A percentile compares a stretch with the other conserved stretches of the same genome.
phyloP scores from a whole-genome alignment of 2,329 filamentous ascomycete species.

The Myriangium duriaei region DNA sequence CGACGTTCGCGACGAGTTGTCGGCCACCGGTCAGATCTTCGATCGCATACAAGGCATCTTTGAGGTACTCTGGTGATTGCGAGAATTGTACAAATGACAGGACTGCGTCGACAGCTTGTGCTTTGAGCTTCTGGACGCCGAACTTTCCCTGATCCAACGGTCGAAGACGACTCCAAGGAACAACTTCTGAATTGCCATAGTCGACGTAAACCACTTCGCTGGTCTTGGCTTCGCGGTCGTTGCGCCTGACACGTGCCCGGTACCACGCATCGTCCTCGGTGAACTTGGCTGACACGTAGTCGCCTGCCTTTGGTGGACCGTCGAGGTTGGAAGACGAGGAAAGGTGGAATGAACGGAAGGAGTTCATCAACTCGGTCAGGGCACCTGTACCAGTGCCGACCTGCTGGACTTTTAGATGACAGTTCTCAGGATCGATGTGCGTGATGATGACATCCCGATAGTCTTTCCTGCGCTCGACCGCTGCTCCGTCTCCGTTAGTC shows the following conservation, averaged over 20 bases:
- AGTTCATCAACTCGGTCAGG: slow-evolving; percentile 75
- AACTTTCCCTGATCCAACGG: slow-evolving; percentile 72
- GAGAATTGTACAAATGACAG: slow-evolving; percentile 86
- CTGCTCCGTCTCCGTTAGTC: slow-evolving; percentile 39
- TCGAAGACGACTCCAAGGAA: slow-evolving; percentile 74
- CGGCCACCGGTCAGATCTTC: slow-evolving; percentile 57
- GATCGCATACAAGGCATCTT: slow-evolving; percentile 66
- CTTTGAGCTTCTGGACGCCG: slow-evolving; percentile 64
- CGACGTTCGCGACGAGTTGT: slow-evolving; percentile 79
- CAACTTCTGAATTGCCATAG: slow-evolving; percentile 85
- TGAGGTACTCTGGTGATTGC: slow-evolving; percentile 66
- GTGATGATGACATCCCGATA: slow-evolving; percentile 92
- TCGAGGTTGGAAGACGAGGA: slow-evolving; percentile 69
- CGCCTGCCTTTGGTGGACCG: slow-evolving; percentile 75
- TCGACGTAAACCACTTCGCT: slow-evolving; percentile 91
- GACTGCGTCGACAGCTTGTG: slow-evolving; percentile 76
- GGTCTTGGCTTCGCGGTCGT: slow-evolving; percentile 79
- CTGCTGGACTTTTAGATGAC: slow-evolving; percentile 80
- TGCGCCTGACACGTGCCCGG: slow-evolving; percentile 76
- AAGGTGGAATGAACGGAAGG: slow-evolving; percentile 83
- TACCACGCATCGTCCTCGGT: slow-evolving; percentile 88
- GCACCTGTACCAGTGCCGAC: slow-evolving; percentile 76
- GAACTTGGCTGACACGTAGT: slow-evolving; percentile 85
- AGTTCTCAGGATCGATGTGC: slow-evolving; percentile 64
- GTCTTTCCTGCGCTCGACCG: slow-evolving; percentile 59